phyloP scores from a whole-genome alignment of 2,329 filamentous ascomycete genomes.

The Botrytis medusae region DNA sequence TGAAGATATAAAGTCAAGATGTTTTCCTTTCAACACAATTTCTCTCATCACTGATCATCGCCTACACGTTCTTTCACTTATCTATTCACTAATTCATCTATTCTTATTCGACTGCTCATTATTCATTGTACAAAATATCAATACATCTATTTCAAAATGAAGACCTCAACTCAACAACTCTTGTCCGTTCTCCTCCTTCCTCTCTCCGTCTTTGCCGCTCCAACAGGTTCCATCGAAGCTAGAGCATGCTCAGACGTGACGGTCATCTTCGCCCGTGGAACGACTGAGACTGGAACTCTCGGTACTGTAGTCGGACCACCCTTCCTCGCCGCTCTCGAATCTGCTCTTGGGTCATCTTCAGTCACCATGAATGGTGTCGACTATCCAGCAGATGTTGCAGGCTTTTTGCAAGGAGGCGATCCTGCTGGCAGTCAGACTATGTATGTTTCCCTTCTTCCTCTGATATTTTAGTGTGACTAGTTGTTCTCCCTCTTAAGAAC shows the following conservation, averaged over 20 bases:
- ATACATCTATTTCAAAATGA: slow-evolving; percentile 10
- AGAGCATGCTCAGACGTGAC: slow-evolving; percentile 31
- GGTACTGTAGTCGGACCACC: slow-evolving; percentile 35
- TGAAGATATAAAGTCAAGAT: slow-evolving; percentile 11
- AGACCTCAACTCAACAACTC: slow-evolving; percentile 8
- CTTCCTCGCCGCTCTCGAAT: slow-evolving; percentile 42
- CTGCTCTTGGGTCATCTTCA: slow-evolving; percentile 41
- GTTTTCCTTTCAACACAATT: background rate
- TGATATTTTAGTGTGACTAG: background rate
- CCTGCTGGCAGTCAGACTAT: slow-evolving; percentile 46
- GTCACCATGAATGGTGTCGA: slow-evolving; percentile 54
- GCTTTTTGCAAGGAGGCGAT: slow-evolving; percentile 50
- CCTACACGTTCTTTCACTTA: background rate
- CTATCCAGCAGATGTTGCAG: slow-evolving; percentile 49
- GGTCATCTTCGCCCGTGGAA: slow-evolving; percentile 36
- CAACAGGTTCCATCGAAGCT: slow-evolving; percentile 4
- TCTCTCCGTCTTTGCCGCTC: slow-evolving; percentile 3
- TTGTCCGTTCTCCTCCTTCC: slow-evolving; percentile 17
- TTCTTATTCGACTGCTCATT: background rate
- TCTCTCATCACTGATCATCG: background rate
- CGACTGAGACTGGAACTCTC: slow-evolving; percentile 30
- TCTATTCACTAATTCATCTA: background rate
- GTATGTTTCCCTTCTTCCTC: slow-evolving; percentile 26
- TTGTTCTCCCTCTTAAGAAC: background rate
- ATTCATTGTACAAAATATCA: background rate